Percentiles rank a stretch among this genome's conserved stretches.
phyloP scores from a whole-genome alignment of 352 stramenopile species.

The Phytopythium ostracodes region DNA sequence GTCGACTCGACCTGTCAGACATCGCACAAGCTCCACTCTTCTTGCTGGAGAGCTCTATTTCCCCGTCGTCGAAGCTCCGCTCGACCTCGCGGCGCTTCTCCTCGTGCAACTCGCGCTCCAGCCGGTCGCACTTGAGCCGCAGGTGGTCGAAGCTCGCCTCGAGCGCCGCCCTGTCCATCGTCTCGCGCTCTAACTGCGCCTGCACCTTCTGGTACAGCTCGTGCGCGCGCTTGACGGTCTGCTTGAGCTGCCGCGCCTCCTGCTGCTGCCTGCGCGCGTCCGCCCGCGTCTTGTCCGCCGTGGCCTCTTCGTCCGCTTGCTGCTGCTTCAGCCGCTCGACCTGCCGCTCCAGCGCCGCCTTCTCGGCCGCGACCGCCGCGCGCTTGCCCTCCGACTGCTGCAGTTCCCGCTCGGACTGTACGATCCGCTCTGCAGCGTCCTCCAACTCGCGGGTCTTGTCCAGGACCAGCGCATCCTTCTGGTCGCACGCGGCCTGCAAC shows the following conservation, averaged over 20 bases:
- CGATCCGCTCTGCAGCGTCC: constrained; percentile 21
- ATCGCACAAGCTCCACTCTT: not conserved
- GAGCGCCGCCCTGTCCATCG: constrained; percentile 39
- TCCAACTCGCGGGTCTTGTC: constrained; percentile 27
- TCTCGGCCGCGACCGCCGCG: constrained; percentile 17
- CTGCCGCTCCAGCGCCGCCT: constrained; percentile 24
- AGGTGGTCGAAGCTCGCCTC: constrained; percentile 36
- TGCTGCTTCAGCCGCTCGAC: constrained; percentile 28
- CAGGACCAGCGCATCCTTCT: constrained; percentile 21
- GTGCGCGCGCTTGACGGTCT: constrained; percentile 52
- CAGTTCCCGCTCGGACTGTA: constrained; percentile 15
- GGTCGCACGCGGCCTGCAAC: constrained; percentile 16
- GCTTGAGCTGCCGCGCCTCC: constrained; percentile 55
- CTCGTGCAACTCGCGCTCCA: constrained; percentile 33
- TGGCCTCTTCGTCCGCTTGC: constrained; percentile 48
- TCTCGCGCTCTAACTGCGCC: constrained; percentile 53
- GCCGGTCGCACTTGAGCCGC: constrained; percentile 30
- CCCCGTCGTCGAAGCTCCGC: constrained; percentile 27
- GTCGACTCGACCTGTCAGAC: not conserved
- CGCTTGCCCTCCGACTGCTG: not conserved
- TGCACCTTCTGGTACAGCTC: constrained; percentile 52
- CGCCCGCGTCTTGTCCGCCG: constrained; percentile 33
- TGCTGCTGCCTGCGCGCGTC: constrained; percentile 39
- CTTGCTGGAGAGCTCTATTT: constrained; percentile 3
- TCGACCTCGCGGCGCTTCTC: constrained; percentile 42